phyloP scores from a whole-genome alignment of 176 grass and related monocot genomes.

The Puccinellia tenuiflora region DNA sequence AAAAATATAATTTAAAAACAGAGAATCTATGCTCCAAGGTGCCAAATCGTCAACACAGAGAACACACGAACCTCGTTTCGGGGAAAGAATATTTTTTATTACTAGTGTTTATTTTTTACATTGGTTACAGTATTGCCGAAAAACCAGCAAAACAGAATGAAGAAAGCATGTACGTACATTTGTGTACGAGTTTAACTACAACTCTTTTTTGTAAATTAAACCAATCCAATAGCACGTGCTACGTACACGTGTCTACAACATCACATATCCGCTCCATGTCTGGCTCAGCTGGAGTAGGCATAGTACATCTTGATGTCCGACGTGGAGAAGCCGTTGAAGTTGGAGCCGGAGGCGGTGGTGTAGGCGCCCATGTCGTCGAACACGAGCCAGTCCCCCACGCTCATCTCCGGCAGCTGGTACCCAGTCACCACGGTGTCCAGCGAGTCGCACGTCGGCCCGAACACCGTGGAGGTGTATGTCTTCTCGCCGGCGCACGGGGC shows the following conservation, averaged over 20 bases:
- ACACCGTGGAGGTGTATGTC: not conserved
- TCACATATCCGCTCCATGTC: not conserved
- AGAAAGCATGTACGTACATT: not conserved
- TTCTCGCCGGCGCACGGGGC: not conserved
- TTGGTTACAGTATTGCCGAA: not conserved
- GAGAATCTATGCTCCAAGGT: too few relatives aligned
- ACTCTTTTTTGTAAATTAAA: not conserved
- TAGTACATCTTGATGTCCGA: not conserved
- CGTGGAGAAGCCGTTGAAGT: conserved; percentile 11
- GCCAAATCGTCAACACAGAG: too few relatives aligned
- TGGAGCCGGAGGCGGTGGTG: not conserved
- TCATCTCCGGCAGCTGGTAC: conserved; percentile 6
- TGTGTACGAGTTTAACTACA: not conserved
- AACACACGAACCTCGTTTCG: not conserved
- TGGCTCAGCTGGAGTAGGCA: not conserved
- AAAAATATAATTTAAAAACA: too few relatives aligned
- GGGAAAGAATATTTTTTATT: not conserved
- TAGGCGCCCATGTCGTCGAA: conserved; percentile 16
- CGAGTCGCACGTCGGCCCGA: not conserved
- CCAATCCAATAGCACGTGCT: not conserved
- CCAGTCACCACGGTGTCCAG: not conserved
- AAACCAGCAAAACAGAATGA: not conserved
- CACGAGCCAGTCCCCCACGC: conserved; percentile 4
- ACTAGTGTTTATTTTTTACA: not conserved
- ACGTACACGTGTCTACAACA: not conserved